These are phyloP conservation scores for Lunularia cruciata DNA, from an alignment of 225 moss, liverwort and hornwort species.

Conservation along the genomic window DNA sequence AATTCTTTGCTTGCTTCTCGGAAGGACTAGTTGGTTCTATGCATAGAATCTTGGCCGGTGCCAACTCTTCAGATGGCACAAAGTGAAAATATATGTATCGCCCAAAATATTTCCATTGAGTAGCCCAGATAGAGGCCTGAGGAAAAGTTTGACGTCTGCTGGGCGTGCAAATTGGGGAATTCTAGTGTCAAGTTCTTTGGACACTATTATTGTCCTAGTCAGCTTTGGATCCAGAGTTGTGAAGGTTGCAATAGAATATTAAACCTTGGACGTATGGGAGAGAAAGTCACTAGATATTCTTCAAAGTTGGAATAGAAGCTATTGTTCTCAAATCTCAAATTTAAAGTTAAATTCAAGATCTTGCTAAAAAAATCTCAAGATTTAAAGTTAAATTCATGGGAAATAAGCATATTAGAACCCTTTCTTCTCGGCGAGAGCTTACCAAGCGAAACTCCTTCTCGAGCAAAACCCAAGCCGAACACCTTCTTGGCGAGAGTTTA, in stretches of 20 bases:
- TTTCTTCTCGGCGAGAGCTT: too few species aligned
- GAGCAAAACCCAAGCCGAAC: too few species aligned
- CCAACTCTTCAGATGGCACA: slow-evolving; percentile 97
- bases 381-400: too few species aligned
- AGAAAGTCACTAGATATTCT: background rate
- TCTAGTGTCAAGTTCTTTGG: slow-evolving; percentile 92
- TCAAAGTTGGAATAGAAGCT: background rate
- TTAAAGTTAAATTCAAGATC: too few species aligned
- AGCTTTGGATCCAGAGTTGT: slow-evolving; percentile 96
- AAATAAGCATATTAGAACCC: too few species aligned
- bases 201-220: slow-evolving; percentile 78
- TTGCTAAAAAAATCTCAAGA: too few species aligned
- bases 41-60: slow-evolving; percentile 77
- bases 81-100: slow-evolving; percentile 89
- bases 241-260: background rate
- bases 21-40: slow-evolving; percentile 89
- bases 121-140: slow-evolving; percentile 71
- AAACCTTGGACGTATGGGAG: background rate
- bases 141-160: slow-evolving; percentile 94
- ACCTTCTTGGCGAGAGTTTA: too few species aligned
- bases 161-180: slow-evolving; percentile 95
- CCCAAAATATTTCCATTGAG: slow-evolving; percentile 81
- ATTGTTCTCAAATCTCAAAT: background rate
- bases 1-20: slow-evolving; percentile 58
- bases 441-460: too few species aligned